Evolutionary conservation across 768 basidiomycete genomes (phyloP).

Genomic region (Auricularia cornea): DNA sequence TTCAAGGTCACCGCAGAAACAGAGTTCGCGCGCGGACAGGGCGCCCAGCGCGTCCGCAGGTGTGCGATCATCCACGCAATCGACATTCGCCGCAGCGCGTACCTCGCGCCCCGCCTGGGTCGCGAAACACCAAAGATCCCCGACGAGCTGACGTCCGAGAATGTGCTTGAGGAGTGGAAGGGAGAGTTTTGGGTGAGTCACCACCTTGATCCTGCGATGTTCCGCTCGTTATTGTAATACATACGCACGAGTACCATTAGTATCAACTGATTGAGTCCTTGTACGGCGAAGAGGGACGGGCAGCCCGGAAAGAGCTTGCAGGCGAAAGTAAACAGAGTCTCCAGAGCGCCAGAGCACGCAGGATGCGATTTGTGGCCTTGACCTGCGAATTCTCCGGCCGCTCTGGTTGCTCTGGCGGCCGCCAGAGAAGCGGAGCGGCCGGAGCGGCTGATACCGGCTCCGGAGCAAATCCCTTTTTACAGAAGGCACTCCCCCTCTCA

Average conservation of each 20-base stretch:
- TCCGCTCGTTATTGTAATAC: not conserved
- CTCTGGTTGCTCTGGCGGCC: too few species aligned
- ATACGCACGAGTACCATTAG: not conserved
- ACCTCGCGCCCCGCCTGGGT: not conserved
- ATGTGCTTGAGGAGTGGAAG: not conserved
- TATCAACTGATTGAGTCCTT: not conserved
- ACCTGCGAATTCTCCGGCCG: too few species aligned
- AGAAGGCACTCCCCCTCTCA: too few species aligned
- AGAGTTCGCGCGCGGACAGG: not conserved
- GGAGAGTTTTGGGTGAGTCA: not conserved
- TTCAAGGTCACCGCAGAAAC: not conserved
- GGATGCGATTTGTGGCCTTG: too few species aligned
- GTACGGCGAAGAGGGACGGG: too few species aligned
- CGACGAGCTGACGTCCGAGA: not conserved
- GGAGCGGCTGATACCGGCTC: too few species aligned
- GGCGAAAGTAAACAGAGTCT: too few species aligned
- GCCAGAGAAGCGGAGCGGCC: too few species aligned
- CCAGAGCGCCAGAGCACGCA: too few species aligned
- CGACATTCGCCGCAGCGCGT: not conserved
- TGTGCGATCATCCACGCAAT: not conserved
- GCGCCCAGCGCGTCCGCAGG: not conserved
- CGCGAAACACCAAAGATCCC: not conserved
- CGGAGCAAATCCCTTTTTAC: too few species aligned
- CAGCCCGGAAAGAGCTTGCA: too few species aligned
- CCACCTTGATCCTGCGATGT: not conserved